phyloP scores from a whole-genome alignment of 768 basidiomycete genomes.

The Psilocybe tampanensis region DNA sequence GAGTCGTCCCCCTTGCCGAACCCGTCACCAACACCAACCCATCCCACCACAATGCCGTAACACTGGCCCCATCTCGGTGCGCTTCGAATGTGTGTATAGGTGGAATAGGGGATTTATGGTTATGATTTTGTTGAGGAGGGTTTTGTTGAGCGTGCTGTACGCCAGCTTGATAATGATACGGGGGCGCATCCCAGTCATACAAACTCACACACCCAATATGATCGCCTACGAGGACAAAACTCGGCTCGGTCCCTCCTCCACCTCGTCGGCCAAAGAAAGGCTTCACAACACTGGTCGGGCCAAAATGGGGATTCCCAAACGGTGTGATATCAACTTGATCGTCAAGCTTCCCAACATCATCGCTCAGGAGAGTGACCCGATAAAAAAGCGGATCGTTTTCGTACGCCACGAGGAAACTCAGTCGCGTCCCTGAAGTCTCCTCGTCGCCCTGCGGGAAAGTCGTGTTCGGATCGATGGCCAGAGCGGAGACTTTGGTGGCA shows the following conservation, averaged over 20 bases:
- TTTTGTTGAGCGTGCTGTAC: neutral
- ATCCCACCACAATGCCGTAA: constrained; percentile 68
- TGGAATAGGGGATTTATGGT: constrained; percentile 12
- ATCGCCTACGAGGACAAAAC: constrained; percentile 68
- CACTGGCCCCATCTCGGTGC: constrained; percentile 56
- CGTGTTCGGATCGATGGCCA: constrained; percentile 32
- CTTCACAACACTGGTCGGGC: constrained; percentile 49
- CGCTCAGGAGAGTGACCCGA: constrained; percentile 38
- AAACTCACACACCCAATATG: constrained; percentile 63
- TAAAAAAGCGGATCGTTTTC: constrained; percentile 53
- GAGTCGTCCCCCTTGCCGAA: constrained; percentile 58
- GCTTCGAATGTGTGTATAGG: constrained; percentile 61
- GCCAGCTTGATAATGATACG: no score
- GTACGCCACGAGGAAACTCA: constrained; percentile 51
- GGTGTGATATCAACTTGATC: constrained; percentile 33
- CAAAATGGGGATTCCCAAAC: constrained; percentile 57
- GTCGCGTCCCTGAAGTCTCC: neutral
- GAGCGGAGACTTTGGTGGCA: constrained; percentile 10
- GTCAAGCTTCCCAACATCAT: constrained; percentile 23
- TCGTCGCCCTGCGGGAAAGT: neutral
- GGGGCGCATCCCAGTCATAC: constrained; percentile 60
- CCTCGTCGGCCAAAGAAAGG: constrained; percentile 46
- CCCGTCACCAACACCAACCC: constrained; percentile 65
- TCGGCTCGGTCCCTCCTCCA: constrained; percentile 24
- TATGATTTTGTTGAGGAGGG: neutral